phyloP scores from a whole-genome alignment of 768 basidiomycete genomes.

The Solioccasus polychromus region DNA sequence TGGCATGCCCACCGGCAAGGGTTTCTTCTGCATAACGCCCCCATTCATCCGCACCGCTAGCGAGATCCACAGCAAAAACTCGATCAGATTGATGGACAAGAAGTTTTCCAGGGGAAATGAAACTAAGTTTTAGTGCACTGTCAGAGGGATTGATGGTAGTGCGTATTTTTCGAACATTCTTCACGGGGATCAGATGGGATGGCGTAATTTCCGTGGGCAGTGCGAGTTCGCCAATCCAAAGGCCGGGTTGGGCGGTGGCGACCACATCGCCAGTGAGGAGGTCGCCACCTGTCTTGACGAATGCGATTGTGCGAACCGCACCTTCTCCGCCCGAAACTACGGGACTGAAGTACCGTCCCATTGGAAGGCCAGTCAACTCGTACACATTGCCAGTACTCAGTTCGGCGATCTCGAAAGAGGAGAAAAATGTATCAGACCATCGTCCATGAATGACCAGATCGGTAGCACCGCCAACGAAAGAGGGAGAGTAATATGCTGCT shows the following conservation, averaged over 20 bases:
- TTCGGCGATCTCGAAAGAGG: conserved; percentile 64
- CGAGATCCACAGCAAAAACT: conserved; percentile 52
- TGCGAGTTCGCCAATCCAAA: conserved; percentile 61
- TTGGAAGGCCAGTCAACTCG: conserved; percentile 54
- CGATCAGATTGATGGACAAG: conserved; percentile 56
- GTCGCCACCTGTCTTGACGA: conserved; percentile 61
- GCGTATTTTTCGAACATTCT: conserved; percentile 49
- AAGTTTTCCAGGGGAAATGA: conserved; percentile 54
- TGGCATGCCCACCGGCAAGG: conserved; percentile 55
- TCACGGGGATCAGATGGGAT: conserved; percentile 35
- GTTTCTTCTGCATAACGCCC: conserved; percentile 48
- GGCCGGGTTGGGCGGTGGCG: conserved; percentile 59
- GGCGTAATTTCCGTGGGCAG: conserved; percentile 38
- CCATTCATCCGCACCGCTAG: conserved; percentile 39
- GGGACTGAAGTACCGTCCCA: conserved; percentile 65
- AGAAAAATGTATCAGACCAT: conserved; percentile 65
- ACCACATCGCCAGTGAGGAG: conserved; percentile 59
- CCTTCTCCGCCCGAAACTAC: conserved; percentile 46
- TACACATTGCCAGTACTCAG: conserved; percentile 40
- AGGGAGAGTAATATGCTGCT: conserved; percentile 64
- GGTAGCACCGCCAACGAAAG: conserved; percentile 42
- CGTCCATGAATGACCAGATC: conserved; percentile 59
- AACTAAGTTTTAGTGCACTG: conserved; percentile 49
- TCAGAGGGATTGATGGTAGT: conserved; percentile 45
- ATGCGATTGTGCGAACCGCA: conserved; percentile 48